phyloP scores from a whole-genome alignment of 2,329 filamentous ascomycete species.

The Teratosphaeriaceae sp. region DNA sequence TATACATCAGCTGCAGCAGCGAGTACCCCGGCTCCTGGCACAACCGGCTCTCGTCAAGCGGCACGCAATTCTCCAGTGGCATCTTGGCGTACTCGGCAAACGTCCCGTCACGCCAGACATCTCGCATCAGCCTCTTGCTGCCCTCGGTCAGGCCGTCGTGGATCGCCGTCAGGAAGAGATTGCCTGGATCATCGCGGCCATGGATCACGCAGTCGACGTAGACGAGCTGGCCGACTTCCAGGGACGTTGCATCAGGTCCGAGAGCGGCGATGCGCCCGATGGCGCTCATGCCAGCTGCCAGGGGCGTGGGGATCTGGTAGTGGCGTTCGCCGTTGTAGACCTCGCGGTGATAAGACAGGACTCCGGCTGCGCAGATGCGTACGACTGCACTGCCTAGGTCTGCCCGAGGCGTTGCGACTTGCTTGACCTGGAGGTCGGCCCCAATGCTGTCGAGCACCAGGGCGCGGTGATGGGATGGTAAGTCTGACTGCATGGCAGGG shows the following conservation, averaged over 20 bases:
- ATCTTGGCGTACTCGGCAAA: slow-evolving; percentile 29
- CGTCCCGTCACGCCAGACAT: slow-evolving; percentile 32
- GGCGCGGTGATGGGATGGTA: slow-evolving; percentile 9
- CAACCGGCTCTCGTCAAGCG: slow-evolving; percentile 30
- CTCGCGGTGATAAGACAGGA: slow-evolving; percentile 37
- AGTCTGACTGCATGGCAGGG: no score
- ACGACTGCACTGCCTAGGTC: slow-evolving; percentile 35
- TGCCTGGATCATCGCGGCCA: slow-evolving; percentile 31
- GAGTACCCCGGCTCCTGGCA: slow-evolving; percentile 34
- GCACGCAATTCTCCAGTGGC: slow-evolving; percentile 34
- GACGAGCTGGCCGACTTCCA: slow-evolving; percentile 35
- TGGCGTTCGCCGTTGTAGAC: slow-evolving; percentile 34
- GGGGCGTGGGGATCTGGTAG: slow-evolving; percentile 30
- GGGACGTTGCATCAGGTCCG: slow-evolving; percentile 30
- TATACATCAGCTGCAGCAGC: slow-evolving; percentile 34
- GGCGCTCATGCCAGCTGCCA: slow-evolving; percentile 29
- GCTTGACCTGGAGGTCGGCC: slow-evolving; percentile 10
- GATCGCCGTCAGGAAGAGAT: slow-evolving; percentile 26
- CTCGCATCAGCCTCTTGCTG: slow-evolving; percentile 29
- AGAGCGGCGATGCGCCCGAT: slow-evolving; percentile 33
- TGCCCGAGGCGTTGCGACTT: slow-evolving; percentile 5
- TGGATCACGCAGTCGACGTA: slow-evolving; percentile 32
- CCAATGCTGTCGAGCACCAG: slow-evolving; percentile 9
- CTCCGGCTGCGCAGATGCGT: slow-evolving; percentile 30
- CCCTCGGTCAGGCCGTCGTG: slow-evolving; percentile 25